phyloP scores from a whole-genome alignment of 2,329 filamentous ascomycete genomes.

The Ustilaginoidea virens region DNA sequence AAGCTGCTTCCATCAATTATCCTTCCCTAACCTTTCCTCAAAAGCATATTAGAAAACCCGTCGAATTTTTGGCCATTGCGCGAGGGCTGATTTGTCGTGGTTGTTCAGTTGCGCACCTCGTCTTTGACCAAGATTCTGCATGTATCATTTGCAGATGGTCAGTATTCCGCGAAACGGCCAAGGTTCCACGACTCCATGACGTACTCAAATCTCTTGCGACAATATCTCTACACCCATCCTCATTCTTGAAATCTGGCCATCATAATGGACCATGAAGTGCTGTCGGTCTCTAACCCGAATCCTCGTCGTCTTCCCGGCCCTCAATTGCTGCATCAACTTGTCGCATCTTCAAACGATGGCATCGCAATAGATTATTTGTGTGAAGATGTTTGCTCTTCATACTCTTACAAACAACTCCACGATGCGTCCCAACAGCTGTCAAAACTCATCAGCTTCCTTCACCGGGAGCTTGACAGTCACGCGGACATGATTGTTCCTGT shows the following conservation, averaged over 20 bases:
- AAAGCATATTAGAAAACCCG: too few species aligned
- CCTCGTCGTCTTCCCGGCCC: constrained; percentile 27
- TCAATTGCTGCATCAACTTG: constrained; percentile 39
- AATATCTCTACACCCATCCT: background rate
- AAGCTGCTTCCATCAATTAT: too few species aligned
- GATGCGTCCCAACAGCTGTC: constrained; percentile 39
- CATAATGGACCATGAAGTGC: constrained; percentile 12
- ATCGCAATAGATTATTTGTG: constrained; percentile 18
- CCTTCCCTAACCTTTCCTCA: too few species aligned
- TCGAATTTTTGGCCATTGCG: too few species aligned
- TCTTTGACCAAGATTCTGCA: too few species aligned
- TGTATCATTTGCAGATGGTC: too few species aligned
- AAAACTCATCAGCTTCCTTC: constrained; percentile 21
- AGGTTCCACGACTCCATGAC: too few species aligned
- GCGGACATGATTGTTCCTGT: constrained; percentile 50
- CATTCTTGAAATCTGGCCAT: background rate
- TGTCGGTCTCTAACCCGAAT: constrained; percentile 31
- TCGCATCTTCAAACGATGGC: constrained; percentile 22
- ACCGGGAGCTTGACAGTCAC: constrained; percentile 2
- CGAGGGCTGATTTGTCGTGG: too few species aligned
- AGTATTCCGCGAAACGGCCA: too few species aligned
- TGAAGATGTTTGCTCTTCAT: constrained; percentile 13
- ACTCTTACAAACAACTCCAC: constrained; percentile 52
- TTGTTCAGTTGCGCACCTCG: too few species aligned
- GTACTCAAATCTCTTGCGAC: background rate